Evolutionary conservation across 2,329 filamentous ascomycete genomes (phyloP).

Genomic region (Verticillium nonalfalfae): DNA sequence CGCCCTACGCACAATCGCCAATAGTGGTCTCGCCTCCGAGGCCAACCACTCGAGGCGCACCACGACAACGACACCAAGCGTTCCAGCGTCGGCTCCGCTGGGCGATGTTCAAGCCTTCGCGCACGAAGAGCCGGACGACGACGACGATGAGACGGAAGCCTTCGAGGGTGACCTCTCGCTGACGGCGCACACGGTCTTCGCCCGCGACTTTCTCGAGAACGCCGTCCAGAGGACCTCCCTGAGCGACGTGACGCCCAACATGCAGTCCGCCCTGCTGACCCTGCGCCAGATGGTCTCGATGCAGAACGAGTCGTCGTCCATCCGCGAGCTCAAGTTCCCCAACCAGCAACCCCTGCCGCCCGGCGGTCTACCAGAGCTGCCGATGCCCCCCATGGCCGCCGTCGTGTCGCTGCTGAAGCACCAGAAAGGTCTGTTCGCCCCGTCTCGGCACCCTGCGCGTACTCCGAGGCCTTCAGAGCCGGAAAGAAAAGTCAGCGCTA

Average conservation of each 20-base stretch:
- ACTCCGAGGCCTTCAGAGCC: background rate
- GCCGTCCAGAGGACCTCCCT: slow-evolving; percentile 43
- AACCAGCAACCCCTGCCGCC: slow-evolving; percentile 37
- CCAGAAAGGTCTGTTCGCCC: slow-evolving; percentile 29
- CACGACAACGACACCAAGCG: slow-evolving; percentile 16
- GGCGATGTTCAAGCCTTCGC: slow-evolving; percentile 13
- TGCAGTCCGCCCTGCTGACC: slow-evolving; percentile 44
- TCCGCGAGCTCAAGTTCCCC: slow-evolving; percentile 36
- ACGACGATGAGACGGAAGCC: slow-evolving; percentile 30
- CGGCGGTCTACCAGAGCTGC: slow-evolving; percentile 42
- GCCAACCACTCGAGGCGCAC: slow-evolving; percentile 10
- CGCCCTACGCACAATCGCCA: slow-evolving; percentile 31
- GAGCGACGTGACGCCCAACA: slow-evolving; percentile 38
- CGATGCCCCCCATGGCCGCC: slow-evolving; percentile 45
- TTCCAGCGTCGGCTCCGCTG: slow-evolving; percentile 7
- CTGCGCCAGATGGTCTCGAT: slow-evolving; percentile 46
- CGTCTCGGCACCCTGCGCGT: background rate
- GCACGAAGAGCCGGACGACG: slow-evolving; percentile 28
- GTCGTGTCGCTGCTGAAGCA: slow-evolving; percentile 43
- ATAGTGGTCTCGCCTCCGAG: slow-evolving; percentile 9
- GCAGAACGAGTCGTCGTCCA: slow-evolving; percentile 34
- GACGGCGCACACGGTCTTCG: slow-evolving; percentile 45
- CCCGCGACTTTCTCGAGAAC: slow-evolving; percentile 46
- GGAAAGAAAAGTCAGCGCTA: background rate
- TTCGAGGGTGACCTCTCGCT: slow-evolving; percentile 43